A percentile compares a stretch with the other conserved stretches of the same genome.
Conservation (phyloP, 345 rosid genomes). For the Pistacia atlantica region DNA sequence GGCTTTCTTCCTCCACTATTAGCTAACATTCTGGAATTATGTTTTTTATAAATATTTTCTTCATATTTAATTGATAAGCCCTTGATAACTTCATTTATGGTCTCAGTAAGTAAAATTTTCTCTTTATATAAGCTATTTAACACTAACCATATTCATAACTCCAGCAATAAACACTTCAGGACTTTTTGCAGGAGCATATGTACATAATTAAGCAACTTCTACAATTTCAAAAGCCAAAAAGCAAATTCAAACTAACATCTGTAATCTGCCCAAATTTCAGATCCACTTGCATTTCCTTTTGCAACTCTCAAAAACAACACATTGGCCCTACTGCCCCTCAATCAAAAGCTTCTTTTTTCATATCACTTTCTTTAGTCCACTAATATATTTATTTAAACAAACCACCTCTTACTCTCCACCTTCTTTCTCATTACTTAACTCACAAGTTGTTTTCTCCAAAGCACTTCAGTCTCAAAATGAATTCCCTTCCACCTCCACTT, state of each 20-base stretch:
- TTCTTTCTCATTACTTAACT: slow-evolving; percentile 25
- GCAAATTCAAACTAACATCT: slow-evolving; percentile 24
- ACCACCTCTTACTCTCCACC: slow-evolving; percentile 24
- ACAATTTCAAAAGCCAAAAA: slow-evolving; percentile 31
- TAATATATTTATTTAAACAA: slow-evolving; percentile 34
- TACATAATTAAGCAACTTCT: background rate
- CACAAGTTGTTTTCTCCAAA: slow-evolving; percentile 1
- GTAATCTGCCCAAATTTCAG: slow-evolving; percentile 36
- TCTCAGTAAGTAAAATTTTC: too few relatives aligned
- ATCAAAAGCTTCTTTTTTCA: slow-evolving; percentile 43
- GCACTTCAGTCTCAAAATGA: slow-evolving; percentile 33
- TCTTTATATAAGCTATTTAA: too few relatives aligned
- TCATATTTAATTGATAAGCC: too few relatives aligned
- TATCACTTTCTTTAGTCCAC: slow-evolving; percentile 33
- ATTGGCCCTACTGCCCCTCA: slow-evolving; percentile 47
- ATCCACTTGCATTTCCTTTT: slow-evolving; percentile 40
- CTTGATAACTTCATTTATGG: too few relatives aligned
- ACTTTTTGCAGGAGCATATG: background rate
- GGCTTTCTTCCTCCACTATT: too few relatives aligned
- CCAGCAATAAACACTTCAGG: background rate
- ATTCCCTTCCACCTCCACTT: slow-evolving; percentile 33
- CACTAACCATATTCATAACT: too few relatives aligned
- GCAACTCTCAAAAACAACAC: slow-evolving; percentile 35
- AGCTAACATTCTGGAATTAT: too few relatives aligned
- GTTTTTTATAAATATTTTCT: too few relatives aligned